These are phyloP conservation scores for Dryas drummondii DNA, from an alignment of 306 rosid species.

Conservation along the genomic window DNA sequence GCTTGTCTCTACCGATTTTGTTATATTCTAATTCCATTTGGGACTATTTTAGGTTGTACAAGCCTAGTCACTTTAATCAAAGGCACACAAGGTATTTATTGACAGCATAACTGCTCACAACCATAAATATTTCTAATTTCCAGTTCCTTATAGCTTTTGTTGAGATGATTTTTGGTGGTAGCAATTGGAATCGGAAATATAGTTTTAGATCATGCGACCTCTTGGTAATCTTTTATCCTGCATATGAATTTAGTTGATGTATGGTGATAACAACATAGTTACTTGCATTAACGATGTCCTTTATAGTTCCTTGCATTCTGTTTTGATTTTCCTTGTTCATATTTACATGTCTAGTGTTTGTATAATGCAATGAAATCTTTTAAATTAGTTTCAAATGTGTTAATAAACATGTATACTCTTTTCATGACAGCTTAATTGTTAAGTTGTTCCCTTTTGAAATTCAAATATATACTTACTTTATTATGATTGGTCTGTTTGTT, in stretches of 20 bases:
- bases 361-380: background rate
- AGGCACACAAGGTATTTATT: background rate
- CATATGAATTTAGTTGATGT: background rate
- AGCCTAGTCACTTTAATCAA: conserved; percentile 11
- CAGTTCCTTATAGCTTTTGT: background rate
- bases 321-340: background rate
- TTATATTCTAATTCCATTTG: conserved; percentile 5
- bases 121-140: background rate
- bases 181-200: background rate
- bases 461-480: conserved; percentile 9
- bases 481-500: conserved; percentile 21
- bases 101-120: conserved; percentile 16
- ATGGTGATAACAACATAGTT: too few relatives aligned
- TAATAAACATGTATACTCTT: background rate
- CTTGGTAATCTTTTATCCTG: background rate
- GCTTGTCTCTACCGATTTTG: conserved; percentile 9
- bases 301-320: background rate
- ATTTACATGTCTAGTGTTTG: background rate
- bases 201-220: background rate
- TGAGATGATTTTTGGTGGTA: background rate
- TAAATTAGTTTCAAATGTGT: background rate
- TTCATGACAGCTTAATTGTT: background rate
- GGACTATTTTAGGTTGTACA: conserved; percentile 25
- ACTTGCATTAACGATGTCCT: background rate
- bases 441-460: conserved; percentile 12